Base-by-base conservation (phyloP, 495 filamentous ascomycete genomes). In the Penicillium coprophilum region DNA sequence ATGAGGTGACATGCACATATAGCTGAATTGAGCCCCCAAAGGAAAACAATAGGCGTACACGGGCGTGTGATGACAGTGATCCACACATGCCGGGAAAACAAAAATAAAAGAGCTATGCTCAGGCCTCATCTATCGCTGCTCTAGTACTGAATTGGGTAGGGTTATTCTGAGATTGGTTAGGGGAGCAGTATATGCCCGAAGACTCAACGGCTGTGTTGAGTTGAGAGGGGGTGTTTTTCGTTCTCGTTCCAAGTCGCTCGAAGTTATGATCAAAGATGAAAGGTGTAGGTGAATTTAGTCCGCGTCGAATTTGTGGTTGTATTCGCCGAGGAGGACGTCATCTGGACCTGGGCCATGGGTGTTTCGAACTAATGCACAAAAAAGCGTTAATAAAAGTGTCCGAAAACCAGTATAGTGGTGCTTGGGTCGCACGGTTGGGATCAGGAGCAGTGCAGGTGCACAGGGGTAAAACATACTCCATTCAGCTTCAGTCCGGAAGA, bases 401-500 rank as follows among this genome's bases (percentile, higher is more conserved):
- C 23, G 30, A 46, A 54, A 63, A 34, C 4, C 36, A 44, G 20
- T 5, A 23, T 27, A 20, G 46, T 17, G 19, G 24, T 57, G 10
- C 2, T 20, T 34, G 44, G 31, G 13, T 41, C 19, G 23, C 17
- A 31, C 31, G 48, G 41, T 17, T 44, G 55, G 49, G 53, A 36
- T 46, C 24, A 27, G 10, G 50, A 38, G 53, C 38, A 28, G 41
- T 43, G 44, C 32, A 21, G 6, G 3, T 55, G 44, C 23, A 34
- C 40, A 36, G 47, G 32, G 39, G 27, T 32, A 38, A 46, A 40
- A 75, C 75, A 70, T 63, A 85, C 90, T 81, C 88, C 88, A 96
- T 77, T 98, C 94, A 20, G 90, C 88, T 78, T 98, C 94, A 21
- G 92, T 85, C 3, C 94, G 83, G 69, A 97, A 92, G 72, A 97